Percentiles rank a stretch among this genome's conserved stretches.
phyloP scores from a whole-genome alignment of 225 moss, liverwort and hornwort genomes.

The Pseudisothecium myosuroides region DNA sequence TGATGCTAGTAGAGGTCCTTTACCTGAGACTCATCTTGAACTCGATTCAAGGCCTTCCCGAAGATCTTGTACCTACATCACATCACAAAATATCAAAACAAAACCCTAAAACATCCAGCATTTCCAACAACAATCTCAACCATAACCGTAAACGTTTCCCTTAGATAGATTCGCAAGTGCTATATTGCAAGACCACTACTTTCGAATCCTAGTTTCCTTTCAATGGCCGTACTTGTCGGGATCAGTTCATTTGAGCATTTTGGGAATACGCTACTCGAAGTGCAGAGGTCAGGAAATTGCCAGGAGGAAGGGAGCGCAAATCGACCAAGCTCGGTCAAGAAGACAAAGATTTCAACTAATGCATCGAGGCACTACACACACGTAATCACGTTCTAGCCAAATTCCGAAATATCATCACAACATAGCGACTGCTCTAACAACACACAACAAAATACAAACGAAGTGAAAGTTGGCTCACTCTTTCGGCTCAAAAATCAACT shows the following conservation, averaged over 20 bases:
- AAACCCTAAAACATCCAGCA: not conserved
- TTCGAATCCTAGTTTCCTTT: not conserved
- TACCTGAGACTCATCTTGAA: constrained; percentile 68
- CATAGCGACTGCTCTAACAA: not conserved
- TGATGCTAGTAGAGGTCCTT: not conserved
- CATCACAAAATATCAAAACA: not conserved
- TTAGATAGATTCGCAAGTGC: not conserved
- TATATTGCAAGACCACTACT: not conserved
- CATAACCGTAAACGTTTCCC: not conserved
- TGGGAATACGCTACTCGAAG: not conserved
- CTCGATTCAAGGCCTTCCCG: constrained; percentile 77
- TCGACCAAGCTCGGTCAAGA: not conserved
- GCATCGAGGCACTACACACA: not conserved
- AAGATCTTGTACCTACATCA: constrained; percentile 81
- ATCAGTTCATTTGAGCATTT: not conserved
- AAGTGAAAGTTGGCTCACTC: constrained; percentile 35
- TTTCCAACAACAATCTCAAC: not conserved
- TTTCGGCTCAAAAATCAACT: constrained; percentile 86
- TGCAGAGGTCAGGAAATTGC: not conserved
- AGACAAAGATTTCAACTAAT: not conserved
- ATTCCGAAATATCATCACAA: not conserved
- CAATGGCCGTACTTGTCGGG: not conserved
- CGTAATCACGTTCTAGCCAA: not conserved
- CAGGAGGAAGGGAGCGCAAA: not conserved
- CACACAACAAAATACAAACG: not conserved